Evolutionary conservation across 306 rosid genomes (phyloP).

Genomic region (Gastrolobium bilobum): DNA sequence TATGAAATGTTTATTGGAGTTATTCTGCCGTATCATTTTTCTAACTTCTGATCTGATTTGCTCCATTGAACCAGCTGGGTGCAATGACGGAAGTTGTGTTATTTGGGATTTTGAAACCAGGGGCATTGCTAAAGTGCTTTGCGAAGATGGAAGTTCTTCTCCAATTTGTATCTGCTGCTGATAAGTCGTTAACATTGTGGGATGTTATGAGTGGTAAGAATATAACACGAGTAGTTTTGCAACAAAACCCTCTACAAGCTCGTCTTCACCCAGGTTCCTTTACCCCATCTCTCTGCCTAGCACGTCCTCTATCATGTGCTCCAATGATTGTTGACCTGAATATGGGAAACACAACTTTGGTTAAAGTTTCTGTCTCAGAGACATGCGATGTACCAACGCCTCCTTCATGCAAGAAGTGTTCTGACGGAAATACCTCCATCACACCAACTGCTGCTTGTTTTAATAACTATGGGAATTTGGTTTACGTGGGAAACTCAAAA

Average conservation of each 20-base stretch:
- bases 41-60: constrained; percentile 46
- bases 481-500: constrained; percentile 95
- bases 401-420: constrained; percentile 74
- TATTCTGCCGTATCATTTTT: constrained; percentile 20
- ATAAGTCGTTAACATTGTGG: constrained; percentile 88
- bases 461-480: constrained; percentile 79
- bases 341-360: constrained; percentile 71
- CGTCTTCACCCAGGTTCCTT: constrained; percentile 95
- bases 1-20: constrained; percentile 29
- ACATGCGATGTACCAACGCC: constrained; percentile 57
- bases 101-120: constrained; percentile 97
- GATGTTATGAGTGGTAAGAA: constrained; percentile 80
- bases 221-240: constrained; percentile 67
- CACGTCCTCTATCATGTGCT: constrained; percentile 94
- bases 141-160: constrained; percentile 77
- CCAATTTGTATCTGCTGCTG: constrained; percentile 88
- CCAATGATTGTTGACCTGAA: constrained; percentile 92
- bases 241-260: constrained; percentile 87
- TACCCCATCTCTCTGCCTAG: constrained; percentile 83
- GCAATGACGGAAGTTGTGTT: constrained; percentile 93
- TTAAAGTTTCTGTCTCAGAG: constrained; percentile 79
- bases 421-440: constrained; percentile 79
- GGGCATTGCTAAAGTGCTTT: constrained; percentile 92
- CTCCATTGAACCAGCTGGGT: constrained; percentile 77
- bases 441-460: constrained; percentile 98